phyloP scores from a whole-genome alignment of 208 protist genomes.

The Zelonia costaricensis region DNA sequence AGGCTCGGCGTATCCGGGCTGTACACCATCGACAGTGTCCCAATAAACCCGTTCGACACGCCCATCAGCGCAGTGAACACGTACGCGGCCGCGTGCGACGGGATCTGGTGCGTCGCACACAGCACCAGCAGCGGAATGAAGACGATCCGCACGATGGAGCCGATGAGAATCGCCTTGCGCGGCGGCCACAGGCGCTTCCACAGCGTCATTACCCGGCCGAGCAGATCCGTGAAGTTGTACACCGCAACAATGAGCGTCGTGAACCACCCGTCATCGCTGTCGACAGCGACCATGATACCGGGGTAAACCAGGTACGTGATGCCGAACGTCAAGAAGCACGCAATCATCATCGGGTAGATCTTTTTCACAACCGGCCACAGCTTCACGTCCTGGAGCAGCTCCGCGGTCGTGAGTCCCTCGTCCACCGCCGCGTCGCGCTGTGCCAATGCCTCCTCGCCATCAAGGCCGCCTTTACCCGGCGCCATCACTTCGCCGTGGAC shows the following conservation, averaged over 20 bases:
- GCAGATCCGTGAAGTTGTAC: slow-evolving; percentile 72
- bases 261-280: slow-evolving; percentile 59
- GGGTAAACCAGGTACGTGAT: slow-evolving; percentile 81
- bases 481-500: not conserved
- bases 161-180: slow-evolving; percentile 38
- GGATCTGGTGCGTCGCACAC: slow-evolving; percentile 62
- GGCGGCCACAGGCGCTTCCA: slow-evolving; percentile 51
- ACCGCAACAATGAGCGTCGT: slow-evolving; percentile 69
- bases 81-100: slow-evolving; percentile 43
- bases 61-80: slow-evolving; percentile 55
- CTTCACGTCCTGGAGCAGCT: slow-evolving; percentile 59
- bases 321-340: slow-evolving; percentile 64
- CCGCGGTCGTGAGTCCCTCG: slow-evolving; percentile 46
- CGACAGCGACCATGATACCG: slow-evolving; percentile 63
- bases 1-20: slow-evolving; percentile 44
- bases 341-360: slow-evolving; percentile 79
- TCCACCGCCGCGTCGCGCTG: slow-evolving; percentile 4
- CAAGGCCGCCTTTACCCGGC: not conserved
- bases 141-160: slow-evolving; percentile 42
- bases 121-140: slow-evolving; percentile 79
- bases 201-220: slow-evolving; percentile 49
- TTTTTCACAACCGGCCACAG: slow-evolving; percentile 68
- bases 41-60: slow-evolving; percentile 82
- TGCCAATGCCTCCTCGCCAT: no score
- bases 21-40: slow-evolving; percentile 79